Evolutionary conservation across 106 monocot species (phyloP).

Genomic region (Acorus gramineus): DNA sequence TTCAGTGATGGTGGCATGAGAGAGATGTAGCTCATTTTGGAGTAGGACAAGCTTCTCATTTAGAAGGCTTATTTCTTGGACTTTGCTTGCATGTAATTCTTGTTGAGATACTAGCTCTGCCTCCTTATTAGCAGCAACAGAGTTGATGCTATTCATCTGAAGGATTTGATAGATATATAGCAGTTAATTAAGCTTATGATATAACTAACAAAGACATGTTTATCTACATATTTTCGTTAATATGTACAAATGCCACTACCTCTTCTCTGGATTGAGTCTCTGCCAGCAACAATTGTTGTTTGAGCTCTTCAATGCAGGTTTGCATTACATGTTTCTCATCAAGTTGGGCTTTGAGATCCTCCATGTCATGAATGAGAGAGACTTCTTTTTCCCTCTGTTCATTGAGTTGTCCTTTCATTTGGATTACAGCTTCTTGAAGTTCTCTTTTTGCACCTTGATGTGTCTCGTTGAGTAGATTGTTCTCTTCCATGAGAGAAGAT

Average conservation of each 20-base stretch:
- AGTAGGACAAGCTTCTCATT: constrained; percentile 32
- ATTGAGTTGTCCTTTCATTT: constrained; percentile 46
- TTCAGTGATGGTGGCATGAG: constrained; percentile 29
- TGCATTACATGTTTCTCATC: constrained; percentile 35
- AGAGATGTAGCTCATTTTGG: constrained; percentile 37
- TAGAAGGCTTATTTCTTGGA: constrained; percentile 38
- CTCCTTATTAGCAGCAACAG: constrained; percentile 41
- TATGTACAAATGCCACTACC: constrained; percentile 15
- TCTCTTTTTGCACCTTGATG: constrained; percentile 56
- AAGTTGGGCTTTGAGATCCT: constrained; percentile 37
- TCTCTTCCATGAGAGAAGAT: constrained; percentile 49
- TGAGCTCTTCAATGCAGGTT: constrained; percentile 29
- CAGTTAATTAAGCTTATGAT: too few relatives aligned
- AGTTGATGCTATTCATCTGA: constrained; percentile 45
- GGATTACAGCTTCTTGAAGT: constrained; percentile 23
- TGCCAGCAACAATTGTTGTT: constrained; percentile 26
- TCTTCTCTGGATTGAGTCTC: constrained; percentile 40
- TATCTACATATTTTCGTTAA: too few relatives aligned
- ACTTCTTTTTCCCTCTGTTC: constrained; percentile 29
- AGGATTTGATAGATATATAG: constrained; percentile 2
- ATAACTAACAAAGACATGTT: too few relatives aligned
- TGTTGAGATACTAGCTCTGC: constrained; percentile 19
- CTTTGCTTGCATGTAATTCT: constrained; percentile 25
- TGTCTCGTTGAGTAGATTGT: constrained; percentile 30
- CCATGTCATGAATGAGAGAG: constrained; percentile 22